phyloP scores from a whole-genome alignment of 306 rosid species.

The Carpinus viminea region DNA sequence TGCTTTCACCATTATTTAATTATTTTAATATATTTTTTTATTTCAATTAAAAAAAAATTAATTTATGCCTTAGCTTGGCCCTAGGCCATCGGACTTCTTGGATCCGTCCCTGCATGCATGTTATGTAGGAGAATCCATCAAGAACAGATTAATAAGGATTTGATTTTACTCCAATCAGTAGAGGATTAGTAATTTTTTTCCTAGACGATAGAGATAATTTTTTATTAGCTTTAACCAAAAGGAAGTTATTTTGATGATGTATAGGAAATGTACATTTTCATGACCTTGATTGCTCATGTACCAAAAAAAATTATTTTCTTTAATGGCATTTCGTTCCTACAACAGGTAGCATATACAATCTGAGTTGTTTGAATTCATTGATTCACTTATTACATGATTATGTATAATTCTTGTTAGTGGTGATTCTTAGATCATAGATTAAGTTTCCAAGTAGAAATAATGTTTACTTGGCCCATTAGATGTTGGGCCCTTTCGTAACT shows the following conservation, averaged over 20 bases:
- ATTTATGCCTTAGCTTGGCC: too few species aligned
- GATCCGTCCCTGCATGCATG: too few species aligned
- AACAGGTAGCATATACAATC: constrained; percentile 85
- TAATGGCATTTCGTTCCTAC: constrained; percentile 19
- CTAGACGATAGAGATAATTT: background rate
- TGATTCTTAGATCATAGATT: background rate
- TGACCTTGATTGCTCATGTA: background rate
- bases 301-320: background rate
- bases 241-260: background rate
- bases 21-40: too few species aligned
- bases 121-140: background rate
- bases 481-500: too few species aligned
- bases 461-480: background rate
- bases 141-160: background rate
- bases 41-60: too few species aligned
- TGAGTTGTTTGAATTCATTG: constrained; percentile 41
- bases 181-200: background rate
- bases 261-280: background rate
- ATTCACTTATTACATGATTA: background rate
- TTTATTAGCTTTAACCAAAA: too few species aligned
- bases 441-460: background rate
- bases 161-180: background rate
- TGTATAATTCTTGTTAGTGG: background rate
- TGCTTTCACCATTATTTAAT: too few species aligned
- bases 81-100: too few species aligned